Evolutionary conservation across 331 rosid species (phyloP).

Genomic region (Arachis monticola): DNA sequence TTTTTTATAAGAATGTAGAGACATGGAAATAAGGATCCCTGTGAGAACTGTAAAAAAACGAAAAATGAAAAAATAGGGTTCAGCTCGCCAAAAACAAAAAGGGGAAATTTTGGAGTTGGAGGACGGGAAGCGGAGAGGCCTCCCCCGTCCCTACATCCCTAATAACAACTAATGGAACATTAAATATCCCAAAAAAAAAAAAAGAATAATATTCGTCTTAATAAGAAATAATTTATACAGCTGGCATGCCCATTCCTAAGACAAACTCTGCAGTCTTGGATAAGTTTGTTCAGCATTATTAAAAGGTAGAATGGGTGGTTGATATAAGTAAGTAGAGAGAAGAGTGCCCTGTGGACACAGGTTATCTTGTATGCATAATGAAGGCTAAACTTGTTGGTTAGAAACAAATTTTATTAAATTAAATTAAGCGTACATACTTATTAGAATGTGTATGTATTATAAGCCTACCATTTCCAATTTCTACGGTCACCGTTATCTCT

Average conservation of each 20-base stretch:
- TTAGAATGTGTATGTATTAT: neutral
- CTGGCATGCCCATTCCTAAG: neutral
- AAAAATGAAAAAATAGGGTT: too few species aligned
- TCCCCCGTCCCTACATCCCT: too few species aligned
- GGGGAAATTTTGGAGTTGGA: too few species aligned
- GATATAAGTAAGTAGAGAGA: neutral
- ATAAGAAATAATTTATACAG: neutral
- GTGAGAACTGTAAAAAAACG: too few species aligned
- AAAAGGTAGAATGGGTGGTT: conserved; percentile 18
- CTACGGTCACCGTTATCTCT: neutral
- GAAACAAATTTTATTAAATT: neutral
- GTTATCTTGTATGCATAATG: neutral
- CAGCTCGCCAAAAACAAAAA: too few species aligned
- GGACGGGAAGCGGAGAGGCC: too few species aligned
- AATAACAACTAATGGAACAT: neutral
- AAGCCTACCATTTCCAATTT: neutral
- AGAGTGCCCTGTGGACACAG: neutral
- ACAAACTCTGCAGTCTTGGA: neutral
- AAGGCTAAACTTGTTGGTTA: conserved; percentile 39
- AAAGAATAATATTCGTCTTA: neutral
- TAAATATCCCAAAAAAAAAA: too few species aligned
- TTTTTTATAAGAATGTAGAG: too few species aligned
- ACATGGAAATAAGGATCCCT: too few species aligned
- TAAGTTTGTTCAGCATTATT: neutral
- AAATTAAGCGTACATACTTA: neutral